Base-by-base conservation (phyloP, 495 filamentous ascomycete genomes). In the Tuber aestivum region DNA sequence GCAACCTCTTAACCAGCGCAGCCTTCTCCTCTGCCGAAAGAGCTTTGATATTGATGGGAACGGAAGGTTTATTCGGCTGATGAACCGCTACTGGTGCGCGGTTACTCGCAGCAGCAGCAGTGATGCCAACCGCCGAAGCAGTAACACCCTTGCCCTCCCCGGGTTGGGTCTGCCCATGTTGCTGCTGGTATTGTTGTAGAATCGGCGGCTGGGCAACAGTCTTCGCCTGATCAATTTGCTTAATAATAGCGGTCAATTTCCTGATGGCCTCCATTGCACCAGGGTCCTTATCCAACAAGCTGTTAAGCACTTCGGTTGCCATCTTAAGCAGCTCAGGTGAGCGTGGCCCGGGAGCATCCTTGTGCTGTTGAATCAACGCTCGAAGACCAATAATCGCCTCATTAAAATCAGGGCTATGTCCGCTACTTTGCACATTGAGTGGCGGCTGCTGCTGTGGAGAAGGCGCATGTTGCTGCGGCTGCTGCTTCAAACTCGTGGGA, bases 11-110 rank as follows among this genome's bases (percentile, higher is more conserved):
- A 14, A 65, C 56, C 27, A 65, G 56, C 5, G 14, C 27, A 32
- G 56, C 56, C 56, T 65, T 65, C 27, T 65, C 56, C 56, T 65
- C 56, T 18, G 56, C n/a, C 14, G 56, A 65, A 32, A 65, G 56
- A 32, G 32, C 56, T 7, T 65, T 65, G 3, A 65, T 65, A 14
- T 32, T 65, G 20, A 65, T 65, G 27, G 56, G 56, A 65, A 27
- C 8, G n/a, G 56, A n/a, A 20, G 27, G 56, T 18, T 65, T 65
- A 35, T 65, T 65, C 14, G 56, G 12, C 27, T 35, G 56, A 35
- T 12, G 27, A 65, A 10, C 10, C 1, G 56, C n/a, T 12, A 3
- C 56, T 32, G 23, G 48, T 23, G 48, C 23, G 1, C 10, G 48
- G 23, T n/a, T n/a, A 23, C 48, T 56, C 21, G 8, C 48, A 56